Evolutionary conservation across 768 basidiomycete species (phyloP).

Genomic region (Xerocomellus dryophilus): DNA sequence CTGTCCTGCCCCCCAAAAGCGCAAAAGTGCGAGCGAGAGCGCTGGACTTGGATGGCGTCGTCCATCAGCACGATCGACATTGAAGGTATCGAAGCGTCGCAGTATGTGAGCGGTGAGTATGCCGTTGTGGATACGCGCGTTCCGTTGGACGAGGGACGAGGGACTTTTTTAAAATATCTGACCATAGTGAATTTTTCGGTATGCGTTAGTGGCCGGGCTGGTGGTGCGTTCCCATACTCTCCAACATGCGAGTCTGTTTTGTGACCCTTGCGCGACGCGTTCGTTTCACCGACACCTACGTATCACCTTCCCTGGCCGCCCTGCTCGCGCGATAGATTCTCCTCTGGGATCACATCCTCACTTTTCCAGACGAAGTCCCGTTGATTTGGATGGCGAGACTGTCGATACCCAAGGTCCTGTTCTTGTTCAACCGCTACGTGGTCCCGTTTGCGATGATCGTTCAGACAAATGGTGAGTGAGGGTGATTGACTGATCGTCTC

Average conservation of each 20-base stretch:
- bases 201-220: conserved; percentile 20
- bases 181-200: not conserved
- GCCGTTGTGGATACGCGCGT: not conserved
- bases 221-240: conserved; percentile 15
- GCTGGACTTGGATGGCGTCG: conserved; percentile 9
- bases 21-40: not conserved
- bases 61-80: not conserved
- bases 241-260: not conserved
- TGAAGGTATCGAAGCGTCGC: conserved; percentile 14
- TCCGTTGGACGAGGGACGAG: not conserved
- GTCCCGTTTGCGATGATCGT: conserved; percentile 32
- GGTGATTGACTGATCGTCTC: not conserved
- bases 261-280: not conserved
- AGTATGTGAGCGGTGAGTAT: conserved; percentile 27
- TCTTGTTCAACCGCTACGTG: conserved; percentile 34
- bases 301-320: not conserved
- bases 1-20: not conserved
- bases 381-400: conserved; percentile 31
- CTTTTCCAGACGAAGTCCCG: conserved; percentile 33
- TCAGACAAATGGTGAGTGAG: conserved; percentile 29
- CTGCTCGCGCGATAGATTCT: conserved; percentile 22
- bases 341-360: conserved; percentile 35
- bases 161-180: not conserved
- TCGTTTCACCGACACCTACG: not conserved
- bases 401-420: conserved; percentile 32